Evolutionary conservation across 805 yeast genomes (phyloP).

Genomic region (Myxozyma nipponensis): DNA sequence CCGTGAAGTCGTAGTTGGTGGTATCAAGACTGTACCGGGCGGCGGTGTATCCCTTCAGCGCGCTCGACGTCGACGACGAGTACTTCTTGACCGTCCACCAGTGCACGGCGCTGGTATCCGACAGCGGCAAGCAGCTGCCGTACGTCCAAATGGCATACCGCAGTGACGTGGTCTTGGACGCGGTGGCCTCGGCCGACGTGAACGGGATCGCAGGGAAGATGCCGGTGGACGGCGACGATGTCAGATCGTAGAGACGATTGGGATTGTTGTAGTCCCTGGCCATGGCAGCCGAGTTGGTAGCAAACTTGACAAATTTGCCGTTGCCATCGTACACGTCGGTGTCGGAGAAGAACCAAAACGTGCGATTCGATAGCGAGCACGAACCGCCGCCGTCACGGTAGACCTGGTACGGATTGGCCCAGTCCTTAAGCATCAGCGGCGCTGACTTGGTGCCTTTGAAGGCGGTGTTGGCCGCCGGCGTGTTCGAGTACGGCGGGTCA

Average conservation of each 20-base stretch:
- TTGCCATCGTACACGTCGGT: constrained; percentile 7
- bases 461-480: neutral
- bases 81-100: constrained; percentile 14
- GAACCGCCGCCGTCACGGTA: constrained; percentile 27
- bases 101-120: constrained; percentile 12
- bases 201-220: constrained; percentile 17
- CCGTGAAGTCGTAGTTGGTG: constrained; percentile 3
- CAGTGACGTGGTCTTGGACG: neutral
- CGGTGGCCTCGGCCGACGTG: constrained; percentile 5
- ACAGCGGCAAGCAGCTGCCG: constrained; percentile 16
- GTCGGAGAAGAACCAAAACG: constrained; percentile 19
- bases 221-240: constrained; percentile 2
- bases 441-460: neutral
- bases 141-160: constrained; percentile 24
- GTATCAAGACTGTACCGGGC: constrained; percentile 12
- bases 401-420: constrained; percentile 5
- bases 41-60: constrained; percentile 14
- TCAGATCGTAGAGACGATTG: constrained; percentile 1
- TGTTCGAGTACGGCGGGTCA: neutral
- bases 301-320: constrained; percentile 8
- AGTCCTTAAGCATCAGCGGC: constrained; percentile 17
- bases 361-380: constrained; percentile 23
- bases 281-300: constrained; percentile 6
- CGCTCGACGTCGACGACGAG: constrained; percentile 1
- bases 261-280: constrained; percentile 2